These are phyloP conservation scores for Typha latifolia DNA, from an alignment of 176 grass and related monocot genomes.

Conservation along the genomic window DNA sequence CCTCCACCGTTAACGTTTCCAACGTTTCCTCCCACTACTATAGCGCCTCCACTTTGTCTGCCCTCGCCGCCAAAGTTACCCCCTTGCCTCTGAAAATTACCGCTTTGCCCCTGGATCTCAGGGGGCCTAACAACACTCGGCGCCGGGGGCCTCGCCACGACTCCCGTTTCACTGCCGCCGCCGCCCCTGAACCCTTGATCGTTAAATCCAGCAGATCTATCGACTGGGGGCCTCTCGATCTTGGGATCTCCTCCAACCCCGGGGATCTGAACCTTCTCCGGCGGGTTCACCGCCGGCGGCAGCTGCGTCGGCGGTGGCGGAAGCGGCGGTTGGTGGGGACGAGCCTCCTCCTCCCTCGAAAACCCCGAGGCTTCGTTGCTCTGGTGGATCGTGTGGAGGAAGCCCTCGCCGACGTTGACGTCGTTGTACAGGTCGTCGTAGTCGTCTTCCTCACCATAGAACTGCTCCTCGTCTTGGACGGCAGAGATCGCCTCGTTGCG, in stretches of 20 bases:
- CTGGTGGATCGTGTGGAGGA: conserved; percentile 34
- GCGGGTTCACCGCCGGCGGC: conserved; percentile 10
- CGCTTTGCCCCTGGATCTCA: conserved; percentile 29
- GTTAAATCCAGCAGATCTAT: conserved; percentile 14
- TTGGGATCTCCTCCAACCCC: conserved; percentile 30
- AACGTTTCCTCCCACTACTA: conserved; percentile 16
- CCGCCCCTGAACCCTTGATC: conserved; percentile 10
- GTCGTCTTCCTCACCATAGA: conserved; percentile 83
- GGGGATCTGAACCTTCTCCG: conserved; percentile 50
- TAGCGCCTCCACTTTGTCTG: neutral
- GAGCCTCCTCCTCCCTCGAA: neutral
- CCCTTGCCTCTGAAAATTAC: conserved; percentile 50
- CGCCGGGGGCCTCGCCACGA: conserved; percentile 17
- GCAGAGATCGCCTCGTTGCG: conserved; percentile 61
- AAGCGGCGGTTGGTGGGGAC: conserved; percentile 15
- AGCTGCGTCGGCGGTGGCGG: neutral
- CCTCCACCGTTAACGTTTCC: conserved; percentile 29
- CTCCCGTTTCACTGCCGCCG: neutral
- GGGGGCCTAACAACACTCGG: conserved; percentile 1
- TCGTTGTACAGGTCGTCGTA: conserved; percentile 87
- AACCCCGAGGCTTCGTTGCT: neutral
- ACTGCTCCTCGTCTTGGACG: conserved; percentile 64
- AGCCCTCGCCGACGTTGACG: conserved; percentile 76
- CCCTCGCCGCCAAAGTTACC: conserved; percentile 18
- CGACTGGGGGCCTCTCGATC: conserved; percentile 32